Evolutionary conservation across 345 rosid genomes (phyloP).

Genomic region (Geranium rotundifolium): DNA sequence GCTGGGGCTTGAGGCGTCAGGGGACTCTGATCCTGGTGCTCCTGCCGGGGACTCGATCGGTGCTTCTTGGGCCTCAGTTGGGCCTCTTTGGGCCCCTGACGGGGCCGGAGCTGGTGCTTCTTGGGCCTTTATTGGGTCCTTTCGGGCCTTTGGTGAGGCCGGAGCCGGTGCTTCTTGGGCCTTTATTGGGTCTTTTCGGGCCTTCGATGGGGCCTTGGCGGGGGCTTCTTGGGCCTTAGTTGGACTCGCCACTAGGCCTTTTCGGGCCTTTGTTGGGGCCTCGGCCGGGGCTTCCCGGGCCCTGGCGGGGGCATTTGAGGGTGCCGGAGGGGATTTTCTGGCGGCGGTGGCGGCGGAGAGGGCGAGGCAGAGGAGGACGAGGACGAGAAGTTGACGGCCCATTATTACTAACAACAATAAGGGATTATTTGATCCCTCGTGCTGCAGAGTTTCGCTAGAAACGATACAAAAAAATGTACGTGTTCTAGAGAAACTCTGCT

Average conservation of each 20-base stretch:
- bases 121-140: not conserved
- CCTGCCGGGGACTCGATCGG: not conserved
- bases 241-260: too few species aligned
- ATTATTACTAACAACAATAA: not conserved
- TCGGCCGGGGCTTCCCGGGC: too few species aligned
- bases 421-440: not conserved
- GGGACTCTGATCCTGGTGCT: constrained; percentile 10
- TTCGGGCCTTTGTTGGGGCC: too few species aligned
- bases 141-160: too few species aligned
- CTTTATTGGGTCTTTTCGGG: not conserved
- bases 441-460: constrained; percentile 8
- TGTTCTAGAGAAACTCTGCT: constrained; percentile 11
- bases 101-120: too few species aligned
- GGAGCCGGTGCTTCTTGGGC: not conserved
- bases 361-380: constrained; percentile 6
- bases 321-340: not conserved
- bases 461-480: not conserved
- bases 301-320: not conserved
- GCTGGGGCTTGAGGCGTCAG: not conserved
- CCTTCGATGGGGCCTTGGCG: too few species aligned
- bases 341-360: constrained; percentile 9
- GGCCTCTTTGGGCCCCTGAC: too few species aligned
- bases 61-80: too few species aligned
- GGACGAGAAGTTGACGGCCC: constrained; percentile 7
- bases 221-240: too few species aligned